Percentiles rank a stretch among this genome's conserved stretches.
These are phyloP conservation scores for Ceratocystis alfenasii DNA, from an alignment of 2,329 filamentous ascomycete genomes.

Conservation along the genomic window DNA sequence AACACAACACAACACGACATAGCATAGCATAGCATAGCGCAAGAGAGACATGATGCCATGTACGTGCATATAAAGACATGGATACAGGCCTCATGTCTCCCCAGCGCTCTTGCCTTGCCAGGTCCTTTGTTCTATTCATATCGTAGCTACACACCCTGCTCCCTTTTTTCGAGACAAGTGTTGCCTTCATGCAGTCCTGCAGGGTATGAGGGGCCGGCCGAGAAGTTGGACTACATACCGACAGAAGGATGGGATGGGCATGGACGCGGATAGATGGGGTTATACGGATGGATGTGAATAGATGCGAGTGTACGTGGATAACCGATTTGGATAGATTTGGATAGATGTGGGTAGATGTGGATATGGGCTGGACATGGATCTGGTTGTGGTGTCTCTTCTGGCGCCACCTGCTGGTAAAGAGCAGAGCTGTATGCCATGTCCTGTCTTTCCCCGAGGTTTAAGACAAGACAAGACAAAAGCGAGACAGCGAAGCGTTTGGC, in stretches of 20 bases:
- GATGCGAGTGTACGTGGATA: too few species aligned
- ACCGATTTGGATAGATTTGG: too few species aligned
- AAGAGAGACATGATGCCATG: slow-evolving; percentile 6
- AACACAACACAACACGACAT: background rate
- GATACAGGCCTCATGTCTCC: background rate
- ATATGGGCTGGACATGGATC: too few species aligned
- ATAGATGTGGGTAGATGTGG: too few species aligned
- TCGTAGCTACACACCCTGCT: too few species aligned
- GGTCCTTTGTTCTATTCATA: background rate
- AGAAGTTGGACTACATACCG: background rate
- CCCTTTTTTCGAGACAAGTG: background rate
- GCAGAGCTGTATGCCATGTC: background rate
- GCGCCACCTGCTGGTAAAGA: background rate
- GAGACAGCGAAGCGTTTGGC: too few species aligned
- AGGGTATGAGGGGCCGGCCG: background rate
- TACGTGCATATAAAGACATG: slow-evolving; percentile 6
- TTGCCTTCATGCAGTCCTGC: background rate
- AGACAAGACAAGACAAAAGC: background rate
- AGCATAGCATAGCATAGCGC: background rate
- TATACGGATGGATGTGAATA: too few species aligned
- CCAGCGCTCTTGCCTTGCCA: background rate
- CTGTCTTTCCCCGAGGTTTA: too few species aligned
- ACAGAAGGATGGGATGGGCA: background rate
- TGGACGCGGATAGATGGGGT: too few species aligned
- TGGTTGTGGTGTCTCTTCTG: background rate